Base-by-base conservation (phyloP, 2,329 filamentous ascomycete genomes). In the Ambrosiella beaveri region DNA sequence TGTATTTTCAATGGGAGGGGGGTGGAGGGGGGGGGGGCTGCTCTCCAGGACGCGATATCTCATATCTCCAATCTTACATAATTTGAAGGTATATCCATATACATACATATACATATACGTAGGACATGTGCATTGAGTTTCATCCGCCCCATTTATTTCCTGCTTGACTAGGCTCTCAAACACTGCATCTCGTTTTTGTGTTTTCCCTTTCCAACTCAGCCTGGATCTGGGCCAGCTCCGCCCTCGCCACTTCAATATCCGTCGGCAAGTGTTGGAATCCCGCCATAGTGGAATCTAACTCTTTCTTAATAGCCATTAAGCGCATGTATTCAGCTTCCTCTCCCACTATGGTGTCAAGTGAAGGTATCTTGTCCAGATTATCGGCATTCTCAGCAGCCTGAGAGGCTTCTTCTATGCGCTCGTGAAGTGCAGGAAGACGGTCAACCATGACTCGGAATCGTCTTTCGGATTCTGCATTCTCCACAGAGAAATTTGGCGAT, bases 381-480 rank as follows among this genome's bases (percentile, higher is more conserved):
- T 49, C 44, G 7, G 11, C 17, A 9, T 17, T 15, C 45, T 56
- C 15, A 9, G 56, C 56, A 17, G 56, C 27, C 11, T 27, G 27
- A 27, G 27, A 27, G 27, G 27, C 27, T 27, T 27, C 27, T 27
- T 51, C 53, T 7, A 54, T 56, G 36, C 50, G 57, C 8, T 57
- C 49, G 19, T 54, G 71, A 60, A 86, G 79, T 65, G 93, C 87
- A 13, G 79, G 79, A 1, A 90, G 72, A 63, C 84, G 84, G 1
- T 80, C 71, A 12, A 75, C 71, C 41, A 87, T 72, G n/a, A 78
- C 70, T 66, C 88, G 88, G 54, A 84, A 79, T 58, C 76, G 81
- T 57, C 86, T 81, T 62, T 83, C 81, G 69, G 85, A 79, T 55
- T 93, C 84, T 3, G 83, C 74, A n/a, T 88, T 91, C 63, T 84